Base-by-base conservation (phyloP, 352 stramenopile species). In the Pythium dissotocum region DNA sequence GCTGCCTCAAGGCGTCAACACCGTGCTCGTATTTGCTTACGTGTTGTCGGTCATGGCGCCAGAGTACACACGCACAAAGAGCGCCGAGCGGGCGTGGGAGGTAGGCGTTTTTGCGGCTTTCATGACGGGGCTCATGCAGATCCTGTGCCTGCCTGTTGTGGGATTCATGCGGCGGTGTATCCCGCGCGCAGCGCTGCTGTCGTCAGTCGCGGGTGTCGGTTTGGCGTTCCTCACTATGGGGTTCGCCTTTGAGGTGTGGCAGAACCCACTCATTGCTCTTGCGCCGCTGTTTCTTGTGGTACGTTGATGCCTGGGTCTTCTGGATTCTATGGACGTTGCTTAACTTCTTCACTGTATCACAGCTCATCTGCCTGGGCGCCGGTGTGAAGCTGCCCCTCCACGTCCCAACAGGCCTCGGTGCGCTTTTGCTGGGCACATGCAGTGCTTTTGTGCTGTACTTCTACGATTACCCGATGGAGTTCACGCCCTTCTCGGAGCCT, bases 211-310 rank as follows among this genome's bases (percentile, higher is more conserved):
- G 0, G 77, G 77, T 16, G 69, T 80, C 32, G 67, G 71, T 6
- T 69, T 83, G 4, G 75, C 73, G 16, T 80, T 79, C 24, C 65
- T 83, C 18, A 72, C 73, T 4, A 83, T 83, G 77, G 72, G 65
- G 9, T 83, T 83, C 55, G 73, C 77, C 12, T 77, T 80, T 33
- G 60, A 83, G 70, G 73, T 83, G 33, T 83, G 76, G 67, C 63
- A 77, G 24, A 79, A 80, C 49, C 77, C 77, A 0, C 61, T 79
- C 26, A 71, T 80, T 7, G 74, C 70, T 3, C 62, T 83, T 6
- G 63, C 63, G 32, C 73, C 77, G 8, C 49, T 83, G 18, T 66
- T 77, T n/a, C 60, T 83, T 21, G 72, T 80, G 33, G 72, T 78
- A 73, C 48, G 64, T 72, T 24, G 21, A 24, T 24, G 21, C 21